Conservation (phyloP, 2,329 filamentous ascomycete species). For the Amesomyces nigricolor region DNA sequence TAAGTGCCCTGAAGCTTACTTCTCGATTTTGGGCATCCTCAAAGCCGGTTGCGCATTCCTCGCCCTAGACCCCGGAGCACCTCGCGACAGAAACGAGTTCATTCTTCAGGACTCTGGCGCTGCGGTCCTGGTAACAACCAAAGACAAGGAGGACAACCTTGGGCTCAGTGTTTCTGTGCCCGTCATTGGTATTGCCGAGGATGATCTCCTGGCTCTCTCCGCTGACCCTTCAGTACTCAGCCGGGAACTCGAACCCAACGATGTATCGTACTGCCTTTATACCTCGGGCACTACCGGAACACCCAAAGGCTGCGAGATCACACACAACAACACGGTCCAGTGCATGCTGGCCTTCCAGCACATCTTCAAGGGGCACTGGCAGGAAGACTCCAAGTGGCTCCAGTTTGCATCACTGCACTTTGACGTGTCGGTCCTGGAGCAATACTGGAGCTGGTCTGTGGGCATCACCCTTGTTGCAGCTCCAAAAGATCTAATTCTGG, state of each 20-base stretch:
- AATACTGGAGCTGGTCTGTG: constrained; percentile 93
- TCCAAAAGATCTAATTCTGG: constrained; percentile 76
- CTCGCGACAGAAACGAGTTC: constrained; percentile 66
- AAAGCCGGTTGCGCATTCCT: constrained; percentile 80
- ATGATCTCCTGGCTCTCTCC: constrained; percentile 25
- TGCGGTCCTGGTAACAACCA: constrained; percentile 54
- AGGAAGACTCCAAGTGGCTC: constrained; percentile 68
- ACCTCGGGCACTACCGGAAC: constrained; percentile 83
- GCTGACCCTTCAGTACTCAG: constrained; percentile 28
- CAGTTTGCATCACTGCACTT: constrained; percentile 95
- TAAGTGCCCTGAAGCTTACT: constrained; percentile 79
- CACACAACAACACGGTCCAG: constrained; percentile 82
- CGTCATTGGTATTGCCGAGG: constrained; percentile 33
- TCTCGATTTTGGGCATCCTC: constrained; percentile 73
- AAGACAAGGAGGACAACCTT: constrained; percentile 20
- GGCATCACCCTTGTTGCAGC: constrained; percentile 80
- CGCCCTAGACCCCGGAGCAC: constrained; percentile 71
- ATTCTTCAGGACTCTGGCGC: constrained; percentile 70
- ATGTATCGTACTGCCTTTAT: constrained; percentile 77
- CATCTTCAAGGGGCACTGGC: constrained; percentile 72
- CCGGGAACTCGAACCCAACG: constrained; percentile 39
- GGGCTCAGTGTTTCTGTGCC: constrained; percentile 33
- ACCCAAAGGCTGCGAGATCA: constrained; percentile 83
- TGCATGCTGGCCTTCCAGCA: constrained; percentile 81
- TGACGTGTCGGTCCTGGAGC: constrained; percentile 86